Evolutionary conservation across 257 asterid species (phyloP).

Genomic region (Petunia secreta): DNA sequence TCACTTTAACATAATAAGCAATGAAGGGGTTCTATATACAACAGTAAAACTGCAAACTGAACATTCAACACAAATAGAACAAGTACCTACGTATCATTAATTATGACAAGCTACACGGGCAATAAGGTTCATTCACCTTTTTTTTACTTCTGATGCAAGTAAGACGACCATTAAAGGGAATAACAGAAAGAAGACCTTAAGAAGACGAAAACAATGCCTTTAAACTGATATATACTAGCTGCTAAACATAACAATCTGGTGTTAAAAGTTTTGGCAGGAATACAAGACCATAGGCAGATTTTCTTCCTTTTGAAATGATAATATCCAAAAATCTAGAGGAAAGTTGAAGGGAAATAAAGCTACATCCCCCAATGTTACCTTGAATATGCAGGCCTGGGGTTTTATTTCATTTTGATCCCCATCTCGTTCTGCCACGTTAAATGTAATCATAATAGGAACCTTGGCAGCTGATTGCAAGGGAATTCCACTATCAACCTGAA

Average conservation of each 20-base stretch:
- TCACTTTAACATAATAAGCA: neutral
- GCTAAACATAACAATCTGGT: neutral
- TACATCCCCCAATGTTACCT: slow-evolving; percentile 52
- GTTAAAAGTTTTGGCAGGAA: slow-evolving; percentile 7
- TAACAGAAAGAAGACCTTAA: neutral
- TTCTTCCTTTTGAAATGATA: neutral
- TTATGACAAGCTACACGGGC: neutral
- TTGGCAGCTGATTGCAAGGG: slow-evolving; percentile 99
- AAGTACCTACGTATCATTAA: slow-evolving; percentile 15
- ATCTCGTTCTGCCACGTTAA: slow-evolving; percentile 84
- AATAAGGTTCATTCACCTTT: too few species aligned
- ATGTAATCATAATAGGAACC: slow-evolving; percentile 99
- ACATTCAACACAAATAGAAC: slow-evolving; percentile 1
- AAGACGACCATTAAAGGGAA: neutral
- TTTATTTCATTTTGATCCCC: slow-evolving; percentile 76
- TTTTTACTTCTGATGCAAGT: too few species aligned
- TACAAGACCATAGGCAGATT: neutral
- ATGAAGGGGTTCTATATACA: neutral
- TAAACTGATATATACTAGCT: slow-evolving; percentile 2
- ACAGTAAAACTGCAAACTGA: neutral
- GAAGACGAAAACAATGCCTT: neutral
- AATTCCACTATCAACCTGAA: slow-evolving; percentile 92
- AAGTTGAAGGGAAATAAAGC: neutral
- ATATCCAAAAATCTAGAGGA: slow-evolving; percentile 3
- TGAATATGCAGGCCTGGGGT: slow-evolving; percentile 98